Base-by-base conservation (phyloP, 2,329 filamentous ascomycete genomes). In the Aspergillus pseudoglaucus region DNA sequence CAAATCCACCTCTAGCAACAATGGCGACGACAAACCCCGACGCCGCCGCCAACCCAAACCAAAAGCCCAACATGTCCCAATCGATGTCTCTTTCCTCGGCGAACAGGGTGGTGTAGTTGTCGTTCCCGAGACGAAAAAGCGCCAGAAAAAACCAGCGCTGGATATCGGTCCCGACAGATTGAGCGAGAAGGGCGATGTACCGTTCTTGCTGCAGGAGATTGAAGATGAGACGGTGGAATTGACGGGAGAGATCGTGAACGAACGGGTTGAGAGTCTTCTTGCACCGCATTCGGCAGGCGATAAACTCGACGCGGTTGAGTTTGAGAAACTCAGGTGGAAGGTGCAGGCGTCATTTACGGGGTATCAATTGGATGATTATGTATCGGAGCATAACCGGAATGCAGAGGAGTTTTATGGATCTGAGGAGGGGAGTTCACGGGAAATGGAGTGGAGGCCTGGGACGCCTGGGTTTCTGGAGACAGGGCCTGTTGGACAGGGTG, bases 331-430 rank as follows among this genome's bases (percentile, higher is more conserved):
- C 10, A 60, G 62, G 42, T 56, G 51, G n/a, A 52, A 53, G 25
- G 41, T 71, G 15, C 47, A 57, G 30, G 50, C 57, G n/a, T 68
- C 67, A 2, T 71, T 71, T 48, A 68, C 62, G 14, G 38, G 42
- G 25, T 48, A 52, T 25, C 69, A 71, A 46, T 45, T 71, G 37
- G 52, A 50, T 8, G 56, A 59, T 5, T 71, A 70, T 41, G 49
- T 65, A 8, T 45, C 47, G 27, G 35, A 53, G 0, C 33, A 48
- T 38, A 40, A 41, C 20, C 44, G 8, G 10, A 42, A 25, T 20
- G n/a, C 7, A n/a, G 6, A 37, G 17, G 3, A 35, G 6, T 12
- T 14, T 1, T 8, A 30, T 30, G 25, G 23, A 25, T 25, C 32
- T 35, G 32, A 7, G 32, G 32, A 35, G 32, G 32, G 32, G 6